These are phyloP conservation scores for Plasmopara muralis DNA, from an alignment of 352 stramenopile genomes.

Conservation along the genomic window DNA sequence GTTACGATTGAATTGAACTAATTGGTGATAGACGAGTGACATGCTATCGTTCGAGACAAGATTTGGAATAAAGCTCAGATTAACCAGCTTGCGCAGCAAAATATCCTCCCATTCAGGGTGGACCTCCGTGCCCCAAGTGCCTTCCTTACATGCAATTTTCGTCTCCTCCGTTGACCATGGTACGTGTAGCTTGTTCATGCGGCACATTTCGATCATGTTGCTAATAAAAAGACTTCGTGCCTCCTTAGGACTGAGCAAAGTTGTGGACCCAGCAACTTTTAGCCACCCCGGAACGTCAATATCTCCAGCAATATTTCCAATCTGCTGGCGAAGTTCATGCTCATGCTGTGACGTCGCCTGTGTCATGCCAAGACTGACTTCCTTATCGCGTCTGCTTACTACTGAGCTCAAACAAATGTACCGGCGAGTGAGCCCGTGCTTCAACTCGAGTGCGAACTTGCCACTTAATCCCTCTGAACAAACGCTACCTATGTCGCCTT, in stretches of 20 bases:
- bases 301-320: constrained; percentile 67
- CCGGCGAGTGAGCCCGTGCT: constrained; percentile 69
- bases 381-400: constrained; percentile 57
- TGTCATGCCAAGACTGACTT: constrained; percentile 68
- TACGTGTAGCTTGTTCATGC: constrained; percentile 84
- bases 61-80: constrained; percentile 72
- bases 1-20: constrained; percentile 86
- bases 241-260: constrained; percentile 71
- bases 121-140: constrained; percentile 73
- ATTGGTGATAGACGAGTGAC: constrained; percentile 60
- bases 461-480: constrained; percentile 54
- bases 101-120: constrained; percentile 82
- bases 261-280: constrained; percentile 63
- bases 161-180: constrained; percentile 85
- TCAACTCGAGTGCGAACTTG: constrained; percentile 82
- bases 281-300: constrained; percentile 55
- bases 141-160: constrained; percentile 79
- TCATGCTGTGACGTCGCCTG: constrained; percentile 46
- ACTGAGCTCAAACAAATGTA: constrained; percentile 67
- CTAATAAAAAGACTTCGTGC: constrained; percentile 70
- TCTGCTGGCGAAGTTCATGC: constrained; percentile 59
- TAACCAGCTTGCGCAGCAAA: constrained; percentile 73
- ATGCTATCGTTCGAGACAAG: constrained; percentile 74
- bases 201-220: constrained; percentile 86
- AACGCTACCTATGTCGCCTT: constrained; percentile 34